Conservation (phyloP, 2,329 filamentous ascomycete species). For the Pseudocercospora fijiensis region DNA sequence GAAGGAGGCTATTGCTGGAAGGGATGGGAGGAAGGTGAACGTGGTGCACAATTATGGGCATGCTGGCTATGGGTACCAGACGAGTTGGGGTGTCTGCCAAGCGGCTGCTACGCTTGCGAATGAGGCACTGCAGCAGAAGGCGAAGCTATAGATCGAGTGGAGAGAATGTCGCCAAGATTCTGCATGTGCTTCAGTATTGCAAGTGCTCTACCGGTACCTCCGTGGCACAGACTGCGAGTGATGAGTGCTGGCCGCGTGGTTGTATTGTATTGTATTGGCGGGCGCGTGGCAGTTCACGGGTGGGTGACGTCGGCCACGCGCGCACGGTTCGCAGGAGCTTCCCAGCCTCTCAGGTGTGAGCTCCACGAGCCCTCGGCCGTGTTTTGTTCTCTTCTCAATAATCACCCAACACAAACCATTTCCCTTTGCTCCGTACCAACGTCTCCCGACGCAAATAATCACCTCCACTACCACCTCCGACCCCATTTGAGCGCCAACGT, state of each 20-base stretch:
- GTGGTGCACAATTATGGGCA: conserved; percentile 84
- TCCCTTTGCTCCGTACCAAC: background rate
- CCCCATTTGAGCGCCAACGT: background rate
- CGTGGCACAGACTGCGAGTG: background rate
- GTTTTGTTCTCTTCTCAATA: conserved; percentile 13
- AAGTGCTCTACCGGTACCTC: too few relatives aligned
- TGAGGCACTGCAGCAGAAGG: conserved; percentile 32
- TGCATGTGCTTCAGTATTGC: background rate
- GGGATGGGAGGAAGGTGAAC: conserved; percentile 44
- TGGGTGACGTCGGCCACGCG: background rate
- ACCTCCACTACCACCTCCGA: background rate
- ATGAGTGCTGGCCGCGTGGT: conserved; percentile 7
- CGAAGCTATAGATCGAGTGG: conserved; percentile 26
- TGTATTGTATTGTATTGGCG: too few relatives aligned
- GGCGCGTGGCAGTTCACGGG: background rate
- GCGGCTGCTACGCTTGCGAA: conserved; percentile 44
- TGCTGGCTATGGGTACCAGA: conserved; percentile 71
- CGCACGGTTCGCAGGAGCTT: background rate
- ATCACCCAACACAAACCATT: conserved; percentile 10
- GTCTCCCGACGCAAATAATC: background rate
- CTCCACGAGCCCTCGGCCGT: conserved; percentile 4
- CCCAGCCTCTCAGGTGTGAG: background rate
- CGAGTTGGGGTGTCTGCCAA: conserved; percentile 45
- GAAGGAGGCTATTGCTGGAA: conserved; percentile 62
- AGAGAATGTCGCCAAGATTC: background rate